These are phyloP conservation scores for Rhizophagus clarus DNA, from an alignment of 192 early-diverging fungal species.

Conservation along the genomic window DNA sequence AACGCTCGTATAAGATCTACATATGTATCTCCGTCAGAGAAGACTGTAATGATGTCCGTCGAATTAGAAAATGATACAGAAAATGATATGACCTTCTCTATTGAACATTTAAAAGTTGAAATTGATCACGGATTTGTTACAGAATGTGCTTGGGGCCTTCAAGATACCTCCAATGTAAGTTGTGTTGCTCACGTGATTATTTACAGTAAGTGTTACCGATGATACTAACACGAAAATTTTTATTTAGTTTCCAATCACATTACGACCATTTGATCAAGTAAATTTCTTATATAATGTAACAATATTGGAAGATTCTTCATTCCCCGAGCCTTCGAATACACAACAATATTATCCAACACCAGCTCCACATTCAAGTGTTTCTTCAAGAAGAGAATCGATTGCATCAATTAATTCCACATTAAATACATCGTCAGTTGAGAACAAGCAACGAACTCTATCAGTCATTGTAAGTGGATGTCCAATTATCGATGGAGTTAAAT, in stretches of 20 bases:
- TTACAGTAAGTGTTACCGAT: background rate
- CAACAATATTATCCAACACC: constrained; percentile 17
- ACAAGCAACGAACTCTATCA: constrained; percentile 47
- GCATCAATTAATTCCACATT: constrained; percentile 2
- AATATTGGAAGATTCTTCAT: constrained; percentile 49
- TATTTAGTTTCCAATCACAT: constrained; percentile 42
- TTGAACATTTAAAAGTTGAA: constrained; percentile 53
- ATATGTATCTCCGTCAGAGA: constrained; percentile 54
- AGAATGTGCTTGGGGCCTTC: constrained; percentile 36
- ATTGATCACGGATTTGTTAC: constrained; percentile 55
- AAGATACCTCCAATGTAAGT: constrained; percentile 33
- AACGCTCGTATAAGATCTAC: constrained; percentile 61
- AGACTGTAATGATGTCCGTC: constrained; percentile 62
- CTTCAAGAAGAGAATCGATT: constrained; percentile 19
- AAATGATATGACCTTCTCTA: constrained; percentile 47
- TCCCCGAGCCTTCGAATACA: background rate
- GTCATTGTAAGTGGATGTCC: constrained; percentile 54
- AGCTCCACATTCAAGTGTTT: background rate
- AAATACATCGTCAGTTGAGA: background rate
- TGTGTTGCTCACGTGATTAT: background rate
- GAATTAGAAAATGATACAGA: constrained; percentile 60
- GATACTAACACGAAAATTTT: background rate
- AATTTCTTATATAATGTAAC: constrained; percentile 58
- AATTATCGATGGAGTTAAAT: constrained; percentile 48
- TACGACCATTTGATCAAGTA: constrained; percentile 55